A percentile compares a stretch with the other conserved stretches of the same genome.
Conservation (phyloP, 768 basidiomycete species). For the Chalciporus sphaerocephalus region DNA sequence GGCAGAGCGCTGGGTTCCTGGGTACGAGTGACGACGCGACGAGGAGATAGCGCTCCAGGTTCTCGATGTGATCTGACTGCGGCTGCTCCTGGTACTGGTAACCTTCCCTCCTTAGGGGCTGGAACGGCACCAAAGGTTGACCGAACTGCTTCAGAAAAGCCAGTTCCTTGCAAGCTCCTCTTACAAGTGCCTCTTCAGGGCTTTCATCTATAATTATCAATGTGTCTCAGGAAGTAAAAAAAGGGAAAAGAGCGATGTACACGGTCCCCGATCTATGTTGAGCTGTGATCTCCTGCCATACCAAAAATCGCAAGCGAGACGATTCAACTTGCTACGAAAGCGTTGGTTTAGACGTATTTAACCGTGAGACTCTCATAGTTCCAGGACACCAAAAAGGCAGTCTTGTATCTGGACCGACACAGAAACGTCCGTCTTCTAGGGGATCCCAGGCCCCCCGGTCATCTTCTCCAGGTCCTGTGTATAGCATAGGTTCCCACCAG, state of each 20-base stretch:
- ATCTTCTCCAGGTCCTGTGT: background rate
- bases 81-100: background rate
- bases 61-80: constrained; percentile 4
- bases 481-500: constrained; percentile 2
- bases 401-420: background rate
- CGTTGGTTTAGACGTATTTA: too few species aligned
- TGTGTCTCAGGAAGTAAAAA: constrained; percentile 3
- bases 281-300: constrained; percentile 3
- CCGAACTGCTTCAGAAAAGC: constrained; percentile 2
- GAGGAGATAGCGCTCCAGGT: constrained; percentile 1
- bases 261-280: constrained; percentile 1
- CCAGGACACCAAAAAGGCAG: background rate
- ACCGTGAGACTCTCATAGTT: too few species aligned
- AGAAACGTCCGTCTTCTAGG: background rate
- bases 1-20: constrained; percentile 33
- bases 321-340: too few species aligned
- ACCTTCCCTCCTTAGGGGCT: background rate
- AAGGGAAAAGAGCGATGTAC: background rate
- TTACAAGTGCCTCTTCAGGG: background rate
- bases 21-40: constrained; percentile 25
- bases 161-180: background rate
- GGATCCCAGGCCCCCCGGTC: background rate
- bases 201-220: constrained; percentile 19
- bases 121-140: constrained; percentile 2
- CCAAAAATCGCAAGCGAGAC: too few species aligned